These are phyloP conservation scores for Cudoniella acicularis DNA, from an alignment of 495 filamentous ascomycete species.

Conservation along the genomic window DNA sequence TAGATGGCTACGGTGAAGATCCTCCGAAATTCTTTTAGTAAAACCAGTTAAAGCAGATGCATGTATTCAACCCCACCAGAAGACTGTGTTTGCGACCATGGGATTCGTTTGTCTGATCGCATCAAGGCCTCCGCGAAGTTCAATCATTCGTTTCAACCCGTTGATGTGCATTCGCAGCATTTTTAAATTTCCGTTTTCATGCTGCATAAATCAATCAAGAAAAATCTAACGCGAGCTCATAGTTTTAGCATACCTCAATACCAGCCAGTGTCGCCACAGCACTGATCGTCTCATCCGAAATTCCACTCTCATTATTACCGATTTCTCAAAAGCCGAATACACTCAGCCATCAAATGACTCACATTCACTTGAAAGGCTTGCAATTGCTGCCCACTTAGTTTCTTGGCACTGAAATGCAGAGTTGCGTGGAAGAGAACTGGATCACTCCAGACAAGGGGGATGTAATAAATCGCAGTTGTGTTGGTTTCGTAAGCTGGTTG, in stretches of 20 bases:
- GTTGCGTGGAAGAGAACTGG: constrained; percentile 17
- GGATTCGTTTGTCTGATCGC: constrained; percentile 12
- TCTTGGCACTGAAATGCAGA: constrained; percentile 5
- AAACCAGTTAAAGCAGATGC: too few species aligned
- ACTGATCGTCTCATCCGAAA: constrained; percentile 12
- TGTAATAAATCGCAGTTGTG: not conserved
- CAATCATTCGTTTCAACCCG: constrained; percentile 21
- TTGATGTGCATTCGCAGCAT: constrained; percentile 26
- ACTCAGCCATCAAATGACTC: not conserved
- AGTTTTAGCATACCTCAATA: constrained; percentile 8
- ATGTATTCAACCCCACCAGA: too few species aligned
- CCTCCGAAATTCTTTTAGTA: too few species aligned
- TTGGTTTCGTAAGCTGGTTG: constrained; percentile 7
- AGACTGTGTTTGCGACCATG: not conserved
- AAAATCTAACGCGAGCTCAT: too few species aligned
- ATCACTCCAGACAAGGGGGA: constrained; percentile 9
- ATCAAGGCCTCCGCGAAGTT: constrained; percentile 12
- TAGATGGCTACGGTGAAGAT: constrained; percentile 7
- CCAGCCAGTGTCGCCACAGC: constrained; percentile 9
- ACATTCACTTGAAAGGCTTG: not conserved
- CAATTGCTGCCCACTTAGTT: not conserved
- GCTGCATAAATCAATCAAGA: too few species aligned
- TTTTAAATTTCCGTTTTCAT: constrained; percentile 18
- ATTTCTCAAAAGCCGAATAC: constrained; percentile 13
- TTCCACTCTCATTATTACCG: not conserved